Conservation (phyloP, 768 basidiomycete species). For the Termitomyces sp. region DNA sequence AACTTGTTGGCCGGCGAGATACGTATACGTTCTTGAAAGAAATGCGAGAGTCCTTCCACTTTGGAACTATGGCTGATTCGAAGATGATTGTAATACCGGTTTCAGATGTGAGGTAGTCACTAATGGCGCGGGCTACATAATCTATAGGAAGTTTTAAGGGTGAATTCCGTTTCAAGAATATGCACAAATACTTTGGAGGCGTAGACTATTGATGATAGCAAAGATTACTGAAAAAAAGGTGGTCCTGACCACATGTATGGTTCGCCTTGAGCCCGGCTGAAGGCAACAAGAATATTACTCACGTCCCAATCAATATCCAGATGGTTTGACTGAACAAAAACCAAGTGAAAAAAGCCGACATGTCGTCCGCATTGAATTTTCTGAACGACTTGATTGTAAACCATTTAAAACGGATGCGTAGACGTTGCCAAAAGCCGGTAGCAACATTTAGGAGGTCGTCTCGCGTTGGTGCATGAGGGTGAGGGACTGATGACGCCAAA, state of each 20-base stretch:
- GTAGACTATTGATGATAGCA: slow-evolving; percentile 81
- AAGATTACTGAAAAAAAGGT: slow-evolving; percentile 95
- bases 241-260: slow-evolving; percentile 48
- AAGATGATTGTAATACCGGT: slow-evolving; percentile 94
- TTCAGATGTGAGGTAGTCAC: slow-evolving; percentile 88
- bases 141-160: slow-evolving; percentile 35
- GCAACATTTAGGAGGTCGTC: slow-evolving; percentile 88
- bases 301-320: slow-evolving; percentile 96
- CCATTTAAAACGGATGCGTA: slow-evolving; percentile 95
- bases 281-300: slow-evolving; percentile 25
- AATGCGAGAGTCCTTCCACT: slow-evolving; percentile 93
- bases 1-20: slow-evolving; percentile 61
- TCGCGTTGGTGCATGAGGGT: slow-evolving; percentile 72
- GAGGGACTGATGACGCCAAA: slow-evolving; percentile 75
- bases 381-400: slow-evolving; percentile 93
- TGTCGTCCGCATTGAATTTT: slow-evolving; percentile 93
- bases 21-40: slow-evolving; percentile 97
- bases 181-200: slow-evolving; percentile 61
- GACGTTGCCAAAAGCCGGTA: slow-evolving; percentile 85
- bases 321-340: slow-evolving; percentile 93
- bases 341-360: slow-evolving; percentile 94
- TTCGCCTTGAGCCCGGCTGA: background rate
- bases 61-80: slow-evolving; percentile 96
- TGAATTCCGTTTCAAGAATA: background rate
- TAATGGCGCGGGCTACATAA: slow-evolving; percentile 82